A percentile compares a stretch with the other conserved stretches of the same genome.
phyloP scores from a whole-genome alignment of 345 rosid genomes.

The Camelina laxa region DNA sequence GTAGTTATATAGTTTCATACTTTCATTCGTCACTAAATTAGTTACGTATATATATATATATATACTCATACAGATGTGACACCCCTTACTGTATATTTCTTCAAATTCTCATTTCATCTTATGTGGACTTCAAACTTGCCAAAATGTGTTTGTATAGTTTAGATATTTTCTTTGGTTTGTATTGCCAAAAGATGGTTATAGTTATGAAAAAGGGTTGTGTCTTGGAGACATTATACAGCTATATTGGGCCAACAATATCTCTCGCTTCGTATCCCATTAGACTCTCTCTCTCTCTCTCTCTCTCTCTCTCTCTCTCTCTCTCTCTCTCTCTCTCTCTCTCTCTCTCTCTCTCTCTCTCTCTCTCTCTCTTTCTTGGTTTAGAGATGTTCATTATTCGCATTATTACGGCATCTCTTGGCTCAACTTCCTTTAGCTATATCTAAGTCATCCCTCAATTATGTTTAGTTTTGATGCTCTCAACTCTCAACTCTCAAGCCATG shows the following conservation, averaged over 20 bases:
- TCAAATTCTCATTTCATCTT: neutral
- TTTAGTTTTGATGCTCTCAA: constrained; percentile 21
- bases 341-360: neutral
- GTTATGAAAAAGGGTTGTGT: neutral
- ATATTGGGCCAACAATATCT: constrained; percentile 41
- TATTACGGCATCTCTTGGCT: constrained; percentile 41
- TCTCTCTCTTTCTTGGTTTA: constrained; percentile 10
- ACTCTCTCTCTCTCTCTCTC: constrained; percentile 18
- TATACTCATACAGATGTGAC: neutral
- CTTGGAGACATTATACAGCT: constrained; percentile 31
- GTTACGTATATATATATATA: neutral
- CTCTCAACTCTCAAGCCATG: neutral
- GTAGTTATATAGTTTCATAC: neutral
- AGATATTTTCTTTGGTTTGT: neutral
- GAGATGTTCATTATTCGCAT: constrained; percentile 34
- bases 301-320: neutral
- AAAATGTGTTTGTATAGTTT: neutral
- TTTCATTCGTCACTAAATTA: neutral
- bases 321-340: neutral
- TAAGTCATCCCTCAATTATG: neutral
- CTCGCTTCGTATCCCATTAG: constrained; percentile 37
- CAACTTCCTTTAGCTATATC: neutral
- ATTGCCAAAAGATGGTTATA: neutral
- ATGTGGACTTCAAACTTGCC: neutral
- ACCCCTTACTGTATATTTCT: neutral